Evolutionary conservation across 176 grass and related monocot genomes (phyloP), one percentile per base, ranked within the genome.

Genomic region (Bothriochloa decipiens): DNA sequence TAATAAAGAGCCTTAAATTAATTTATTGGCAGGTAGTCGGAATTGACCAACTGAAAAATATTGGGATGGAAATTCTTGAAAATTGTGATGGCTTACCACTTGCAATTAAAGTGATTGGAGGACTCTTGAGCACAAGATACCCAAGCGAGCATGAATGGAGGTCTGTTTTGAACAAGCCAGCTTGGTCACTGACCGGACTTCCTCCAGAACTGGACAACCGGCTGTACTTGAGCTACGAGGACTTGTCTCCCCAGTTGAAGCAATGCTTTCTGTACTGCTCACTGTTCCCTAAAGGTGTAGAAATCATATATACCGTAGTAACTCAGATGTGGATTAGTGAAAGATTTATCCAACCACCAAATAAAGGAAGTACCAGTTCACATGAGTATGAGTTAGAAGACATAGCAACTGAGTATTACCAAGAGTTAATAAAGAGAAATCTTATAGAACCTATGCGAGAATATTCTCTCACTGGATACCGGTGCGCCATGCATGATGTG

Each of bases 231-330:
- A 78, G 75, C 39, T 78, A 78, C 1, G 75, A 70, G 2, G 65
- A 85, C 3, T 13, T 86, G 22, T 26, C 53, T 52, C 76, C 75
- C 0, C 5, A 79, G 6, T 18, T 79, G 1, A 86, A 79, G 40
- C 75, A 86, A 7, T 86, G 84, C 53, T 86, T 86, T 25, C 37
- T 86, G 4, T 86, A 86, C 40, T 86, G 33, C 40, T 79, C 40
- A 4, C 28, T 86, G 9, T 50, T 80, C 1, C 68, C 76, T 0
- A 80, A 86, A 71, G 55, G 20, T 9, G 5, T 3, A 55, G 0
- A 0, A 0, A 47, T 86, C 39, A 0, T 0, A 5, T 9, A 11
- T 0, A 1, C 0, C 0, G 0, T 0, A 5, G 39, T 35, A 65
- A 37, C 27, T 50, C 4, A 0, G 3, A 79, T 79, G 84, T 86